Base-by-base conservation (phyloP, 345 rosid genomes). In the Syzygium oleosum region DNA sequence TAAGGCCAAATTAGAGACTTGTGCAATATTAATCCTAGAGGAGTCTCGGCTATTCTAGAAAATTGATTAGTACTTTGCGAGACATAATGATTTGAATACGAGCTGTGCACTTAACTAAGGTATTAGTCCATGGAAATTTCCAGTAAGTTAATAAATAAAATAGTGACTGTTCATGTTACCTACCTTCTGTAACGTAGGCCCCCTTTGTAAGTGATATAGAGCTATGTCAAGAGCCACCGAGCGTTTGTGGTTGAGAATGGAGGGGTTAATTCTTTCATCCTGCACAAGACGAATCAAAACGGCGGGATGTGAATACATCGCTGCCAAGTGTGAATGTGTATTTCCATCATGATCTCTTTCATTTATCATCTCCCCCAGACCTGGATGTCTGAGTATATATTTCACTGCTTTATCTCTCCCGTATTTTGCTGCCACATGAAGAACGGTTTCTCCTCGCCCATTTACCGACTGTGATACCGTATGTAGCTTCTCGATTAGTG, bases 201-300 rank as follows among this genome's bases (percentile, higher is more conserved):
- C 27, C 4, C 3, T 2, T 9, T 1, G 27, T 7, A 3, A 8
- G 59, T 55, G 2, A 8, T 9, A 3, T 22, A 0, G 5, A 22
- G 27, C 27, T 7, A 55, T 22, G 27, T 55, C 59, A 0, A 22
- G 0, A 8, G 27, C 59, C 21, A 1, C 8, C 59, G 17, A 21
- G 27, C 12, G 2, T 3, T 55, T 4, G 12, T 22, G 25, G 12
- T 55, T 55, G 12, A 21, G 59, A 55, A 55, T 0, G 11, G 0
- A 7, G 27, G 12, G 59, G 2, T 22, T 21, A 22, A 55, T 22
- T 55, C 59, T 55, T 8, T 55, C 12, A 22, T 55, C 59, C 3
- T 7, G 27, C 12, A 55, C 4, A 55, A 55, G 59, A 55, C 3
- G 5, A 22, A 55, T 22, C 59, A 55, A 55, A 22, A 4, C 4